Percentiles rank a stretch among this genome's conserved stretches.
These are phyloP conservation scores for Gossypium armourianum DNA, from an alignment of 441 rosid species.

Conservation along the genomic window DNA sequence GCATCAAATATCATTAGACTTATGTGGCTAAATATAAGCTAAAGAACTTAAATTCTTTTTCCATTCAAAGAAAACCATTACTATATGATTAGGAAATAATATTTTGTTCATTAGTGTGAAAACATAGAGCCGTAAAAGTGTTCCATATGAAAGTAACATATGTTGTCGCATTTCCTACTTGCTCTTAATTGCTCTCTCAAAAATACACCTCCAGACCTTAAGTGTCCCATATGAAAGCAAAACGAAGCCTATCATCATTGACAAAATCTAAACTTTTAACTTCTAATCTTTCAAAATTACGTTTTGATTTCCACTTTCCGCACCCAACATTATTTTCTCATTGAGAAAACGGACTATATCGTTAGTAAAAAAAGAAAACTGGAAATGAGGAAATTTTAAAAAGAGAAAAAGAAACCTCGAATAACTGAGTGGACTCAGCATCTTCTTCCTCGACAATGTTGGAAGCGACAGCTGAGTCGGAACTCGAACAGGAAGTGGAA, in stretches of 20 bases:
- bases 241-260: neutral
- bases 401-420: conserved; percentile 34
- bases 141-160: neutral
- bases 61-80: neutral
- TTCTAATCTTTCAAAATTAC: neutral
- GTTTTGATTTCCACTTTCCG: neutral
- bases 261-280: neutral
- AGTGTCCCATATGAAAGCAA: neutral
- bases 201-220: neutral
- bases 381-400: neutral
- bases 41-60: neutral
- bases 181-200: neutral
- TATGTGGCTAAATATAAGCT: neutral
- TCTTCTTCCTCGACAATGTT: conserved; percentile 32
- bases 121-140: neutral
- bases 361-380: neutral
- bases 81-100: neutral
- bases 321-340: conserved; percentile 5
- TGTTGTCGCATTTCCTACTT: neutral
- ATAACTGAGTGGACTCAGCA: conserved; percentile 38
- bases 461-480: conserved; percentile 23
- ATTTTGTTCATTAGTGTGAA: neutral
- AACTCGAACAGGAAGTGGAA: conserved; percentile 30
- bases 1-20: neutral
- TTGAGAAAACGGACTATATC: conserved; percentile 12